Base-by-base conservation (phyloP, 257 asterid genomes). In the Haberlea rhodopensis region DNA sequence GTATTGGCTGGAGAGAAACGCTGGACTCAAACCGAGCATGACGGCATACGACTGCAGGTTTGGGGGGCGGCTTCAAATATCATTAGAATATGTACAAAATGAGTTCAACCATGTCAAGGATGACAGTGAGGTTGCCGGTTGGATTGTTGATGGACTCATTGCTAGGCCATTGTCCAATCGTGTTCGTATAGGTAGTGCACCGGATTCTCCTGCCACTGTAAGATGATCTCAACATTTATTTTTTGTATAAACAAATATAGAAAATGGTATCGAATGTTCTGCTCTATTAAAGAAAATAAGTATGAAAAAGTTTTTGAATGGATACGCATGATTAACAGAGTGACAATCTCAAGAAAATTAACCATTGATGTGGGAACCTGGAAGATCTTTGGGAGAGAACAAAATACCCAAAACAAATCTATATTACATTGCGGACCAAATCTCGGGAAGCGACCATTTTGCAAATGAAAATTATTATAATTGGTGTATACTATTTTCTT, bases 1-100 rank as follows among this genome's bases (percentile, higher is more conserved):
- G 67, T 87, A 89, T 68, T 92, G 99, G 97, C 75, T 92, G 79
- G 99, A 89, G 84, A 79, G 60, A 70, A 87, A 84, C 37, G 97
- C 96, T 10, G 99, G 99, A 60, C 82, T 92, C 37, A 75, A 66
- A 68, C 73, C 90, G 16, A 79, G 81, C 73, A 71, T 80, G 20
- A 67, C 65, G 13, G 24, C 65, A n/a, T 77, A 77, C 48, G 99
- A 89, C 85, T 92, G 99, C 84, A 82, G 71, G 73, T 73, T 80
- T 0, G 99, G 91, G 34, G 94, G 95, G 51, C 82, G 82, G 84
- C 97, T 92, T 63, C 91, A 85, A 59, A 75, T 87, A 64, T 87
- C 97, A 24, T 69, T 89, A 31, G 97, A 89, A 16, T 87, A 92
- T 67, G 85, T 77, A 31, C 78, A 81, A 66, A 73, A 80, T 66